Conservation (phyloP, 805 yeast species). For the Candida xiaguanensis region DNA sequence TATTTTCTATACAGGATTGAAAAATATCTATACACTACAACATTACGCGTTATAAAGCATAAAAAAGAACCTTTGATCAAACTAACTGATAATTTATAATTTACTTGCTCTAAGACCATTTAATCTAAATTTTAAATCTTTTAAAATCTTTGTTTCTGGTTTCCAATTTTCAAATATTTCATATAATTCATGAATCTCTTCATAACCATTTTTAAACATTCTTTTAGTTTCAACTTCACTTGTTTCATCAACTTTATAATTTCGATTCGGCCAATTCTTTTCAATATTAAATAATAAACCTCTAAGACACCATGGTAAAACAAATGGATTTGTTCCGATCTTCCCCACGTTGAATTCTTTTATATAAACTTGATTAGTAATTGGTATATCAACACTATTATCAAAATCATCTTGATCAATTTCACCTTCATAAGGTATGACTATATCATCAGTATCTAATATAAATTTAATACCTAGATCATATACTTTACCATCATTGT, state of each 20-base stretch:
- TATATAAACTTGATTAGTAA: constrained; percentile 33
- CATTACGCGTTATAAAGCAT: not conserved
- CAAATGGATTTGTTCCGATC: constrained; percentile 75
- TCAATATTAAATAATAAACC: constrained; percentile 70
- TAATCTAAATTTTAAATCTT: constrained; percentile 78
- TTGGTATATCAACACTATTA: constrained; percentile 17
- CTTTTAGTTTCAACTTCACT: constrained; percentile 16
- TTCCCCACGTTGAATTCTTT: constrained; percentile 58
- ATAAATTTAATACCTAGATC: constrained; percentile 72
- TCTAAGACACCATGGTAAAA: constrained; percentile 89
- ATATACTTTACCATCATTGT: constrained; percentile 81
- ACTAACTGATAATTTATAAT: constrained; percentile 12
- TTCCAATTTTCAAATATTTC: constrained; percentile 80
- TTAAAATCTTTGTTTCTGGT: constrained; percentile 77
- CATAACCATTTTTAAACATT: constrained; percentile 29
- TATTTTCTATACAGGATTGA: not conserved
- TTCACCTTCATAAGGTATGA: constrained; percentile 23
- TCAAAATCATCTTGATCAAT: constrained; percentile 7
- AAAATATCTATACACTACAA: not conserved
- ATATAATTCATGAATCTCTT: constrained; percentile 58
- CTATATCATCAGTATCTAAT: constrained; percentile 65
- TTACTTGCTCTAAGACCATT: constrained; percentile 49
- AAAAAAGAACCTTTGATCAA: too few species aligned
- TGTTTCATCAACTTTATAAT: constrained; percentile 28
- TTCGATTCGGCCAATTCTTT: constrained; percentile 45